A percentile compares a stretch with the other conserved stretches of the same genome.
These are phyloP conservation scores for Kodamaea hsintzibuensis DNA, from an alignment of 805 yeast species.

Conservation along the genomic window DNA sequence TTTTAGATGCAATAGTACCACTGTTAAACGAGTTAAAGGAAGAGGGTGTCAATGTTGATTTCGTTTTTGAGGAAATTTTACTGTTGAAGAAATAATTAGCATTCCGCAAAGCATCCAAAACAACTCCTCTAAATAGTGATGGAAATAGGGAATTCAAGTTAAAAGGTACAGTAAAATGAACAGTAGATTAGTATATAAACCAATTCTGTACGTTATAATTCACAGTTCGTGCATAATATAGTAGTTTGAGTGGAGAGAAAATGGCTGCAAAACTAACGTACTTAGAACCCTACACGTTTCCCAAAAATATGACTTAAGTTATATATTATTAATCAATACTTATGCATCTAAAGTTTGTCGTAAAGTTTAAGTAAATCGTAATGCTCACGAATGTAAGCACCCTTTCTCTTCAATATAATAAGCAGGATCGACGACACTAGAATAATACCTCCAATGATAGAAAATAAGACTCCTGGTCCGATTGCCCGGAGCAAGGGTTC, in stretches of 20 bases:
- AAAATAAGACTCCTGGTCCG: conserved; percentile 69
- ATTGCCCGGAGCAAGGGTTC: conserved; percentile 69
- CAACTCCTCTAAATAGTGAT: no score
- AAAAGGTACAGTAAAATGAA: not conserved
- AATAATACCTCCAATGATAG: conserved; percentile 64
- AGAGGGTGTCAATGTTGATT: conserved; percentile 75
- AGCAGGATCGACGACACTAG: conserved; percentile 44
- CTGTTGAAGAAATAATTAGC: not conserved
- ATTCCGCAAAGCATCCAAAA: no score
- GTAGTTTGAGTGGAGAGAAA: no score
- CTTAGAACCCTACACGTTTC: no score
- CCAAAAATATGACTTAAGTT: no score
- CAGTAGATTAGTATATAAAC: not conserved
- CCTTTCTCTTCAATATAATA: conserved; percentile 50
- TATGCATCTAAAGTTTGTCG: conserved; percentile 40
- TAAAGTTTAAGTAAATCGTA: conserved; percentile 60
- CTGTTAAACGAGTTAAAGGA: conserved; percentile 64
- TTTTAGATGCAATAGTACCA: conserved; percentile 52
- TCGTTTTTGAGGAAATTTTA: conserved; percentile 51
- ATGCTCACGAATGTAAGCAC: conserved; percentile 63
- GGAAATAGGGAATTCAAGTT: no score
- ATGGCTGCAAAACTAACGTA: no score
- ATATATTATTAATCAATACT: not conserved
- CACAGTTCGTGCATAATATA: no score
- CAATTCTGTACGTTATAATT: no score